Percentiles rank a stretch among this genome's conserved stretches.
Conservation (phyloP, 768 basidiomycete species). For the Chalciporus chontae region DNA sequence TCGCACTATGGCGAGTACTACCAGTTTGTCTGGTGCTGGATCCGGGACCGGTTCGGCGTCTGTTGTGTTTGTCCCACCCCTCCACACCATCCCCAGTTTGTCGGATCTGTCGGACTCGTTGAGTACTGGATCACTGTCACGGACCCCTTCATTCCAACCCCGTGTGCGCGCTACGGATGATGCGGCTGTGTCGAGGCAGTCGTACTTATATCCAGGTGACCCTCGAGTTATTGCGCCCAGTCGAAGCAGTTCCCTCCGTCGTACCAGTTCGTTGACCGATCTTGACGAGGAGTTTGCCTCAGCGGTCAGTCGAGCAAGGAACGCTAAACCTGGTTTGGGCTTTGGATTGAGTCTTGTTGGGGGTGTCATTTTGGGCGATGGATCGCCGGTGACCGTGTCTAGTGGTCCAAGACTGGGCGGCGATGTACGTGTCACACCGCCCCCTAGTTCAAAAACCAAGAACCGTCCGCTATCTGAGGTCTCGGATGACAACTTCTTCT, state of each 20-base stretch:
- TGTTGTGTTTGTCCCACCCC: constrained; percentile 74
- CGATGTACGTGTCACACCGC: constrained; percentile 44
- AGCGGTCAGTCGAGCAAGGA: constrained; percentile 40
- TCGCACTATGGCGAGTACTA: constrained; percentile 47
- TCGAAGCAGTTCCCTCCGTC: constrained; percentile 51
- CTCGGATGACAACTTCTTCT: constrained; percentile 48
- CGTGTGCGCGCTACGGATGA: constrained; percentile 73
- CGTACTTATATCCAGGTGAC: constrained; percentile 71
- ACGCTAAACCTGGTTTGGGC: constrained; percentile 39
- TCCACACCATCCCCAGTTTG: constrained; percentile 67
- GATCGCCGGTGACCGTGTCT: constrained; percentile 69
- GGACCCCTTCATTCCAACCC: constrained; percentile 47
- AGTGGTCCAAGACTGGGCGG: constrained; percentile 52
- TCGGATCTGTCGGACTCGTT: constrained; percentile 56
- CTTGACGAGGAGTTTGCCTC: constrained; percentile 58
- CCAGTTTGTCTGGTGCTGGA: constrained; percentile 30
- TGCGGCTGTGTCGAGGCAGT: constrained; percentile 58
- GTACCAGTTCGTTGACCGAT: constrained; percentile 76
- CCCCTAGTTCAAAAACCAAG: constrained; percentile 37
- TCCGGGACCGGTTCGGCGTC: constrained; percentile 58
- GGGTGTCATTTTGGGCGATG: constrained; percentile 43
- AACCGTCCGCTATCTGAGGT: constrained; percentile 28
- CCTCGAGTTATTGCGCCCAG: constrained; percentile 69
- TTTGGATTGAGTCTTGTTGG: constrained; percentile 43
- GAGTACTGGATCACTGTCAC: constrained; percentile 38